These are phyloP conservation scores for Arthroderma uncinatum DNA, from an alignment of 2,329 filamentous ascomycete species.

Conservation along the genomic window DNA sequence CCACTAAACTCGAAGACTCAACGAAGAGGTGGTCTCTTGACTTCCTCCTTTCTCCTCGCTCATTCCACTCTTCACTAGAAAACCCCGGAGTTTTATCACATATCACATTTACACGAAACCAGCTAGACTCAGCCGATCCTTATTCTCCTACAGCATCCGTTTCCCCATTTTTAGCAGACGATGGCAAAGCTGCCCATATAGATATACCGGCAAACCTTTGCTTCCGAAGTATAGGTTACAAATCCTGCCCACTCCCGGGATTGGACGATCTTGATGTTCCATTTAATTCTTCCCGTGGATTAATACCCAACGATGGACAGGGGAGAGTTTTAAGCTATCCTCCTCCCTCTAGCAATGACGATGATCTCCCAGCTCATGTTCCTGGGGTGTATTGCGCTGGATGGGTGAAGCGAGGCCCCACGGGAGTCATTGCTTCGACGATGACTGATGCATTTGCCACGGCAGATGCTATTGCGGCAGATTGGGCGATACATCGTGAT, in stretches of 20 bases:
- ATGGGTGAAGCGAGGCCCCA: constrained; percentile 92
- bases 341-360: constrained; percentile 9
- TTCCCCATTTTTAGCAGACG: constrained; percentile 23
- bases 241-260: constrained; percentile 64
- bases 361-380: constrained; percentile 31
- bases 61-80: constrained; percentile 47
- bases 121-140: constrained; percentile 39
- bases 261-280: constrained; percentile 62
- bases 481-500: constrained; percentile 47
- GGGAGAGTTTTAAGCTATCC: constrained; percentile 54
- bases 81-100: constrained; percentile 45
- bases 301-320: constrained; percentile 69
- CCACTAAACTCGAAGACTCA: constrained; percentile 38
- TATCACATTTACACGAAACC: constrained; percentile 54
- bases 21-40: constrained; percentile 70
- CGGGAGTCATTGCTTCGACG: constrained; percentile 88
- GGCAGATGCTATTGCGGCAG: constrained; percentile 68
- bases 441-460: constrained; percentile 92
- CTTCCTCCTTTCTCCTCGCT: constrained; percentile 68
- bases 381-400: constrained; percentile 83
- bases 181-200: constrained; percentile 24
- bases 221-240: constrained; percentile 93
- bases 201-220: constrained; percentile 53
- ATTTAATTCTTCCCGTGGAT: constrained; percentile 63
- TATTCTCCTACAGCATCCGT: constrained; percentile 41